Percentiles rank a stretch among this genome's conserved stretches.
Conservation (phyloP, 164 flowering plant genomes). For the Stephania yunnanensis region DNA sequence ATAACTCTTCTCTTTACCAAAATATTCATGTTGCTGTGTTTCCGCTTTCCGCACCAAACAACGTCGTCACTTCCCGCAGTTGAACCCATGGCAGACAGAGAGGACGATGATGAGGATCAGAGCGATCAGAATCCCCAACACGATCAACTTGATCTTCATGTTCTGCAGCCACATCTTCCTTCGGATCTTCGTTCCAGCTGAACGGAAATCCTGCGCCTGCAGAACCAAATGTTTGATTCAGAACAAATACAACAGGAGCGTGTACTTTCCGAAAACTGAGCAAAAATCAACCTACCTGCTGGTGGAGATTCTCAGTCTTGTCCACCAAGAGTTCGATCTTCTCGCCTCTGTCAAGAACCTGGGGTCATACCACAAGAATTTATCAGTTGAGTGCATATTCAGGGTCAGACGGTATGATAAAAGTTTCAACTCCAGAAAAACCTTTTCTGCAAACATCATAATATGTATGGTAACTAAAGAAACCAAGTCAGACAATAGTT, state of each 20-base stretch:
- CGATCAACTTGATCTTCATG: slow-evolving; percentile 88
- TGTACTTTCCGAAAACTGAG: neutral
- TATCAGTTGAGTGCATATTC: neutral
- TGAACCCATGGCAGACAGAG: slow-evolving; percentile 60
- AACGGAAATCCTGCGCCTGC: slow-evolving; percentile 87
- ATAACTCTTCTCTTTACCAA: neutral
- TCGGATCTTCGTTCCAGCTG: slow-evolving; percentile 67
- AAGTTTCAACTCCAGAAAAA: neutral
- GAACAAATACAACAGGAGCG: neutral
- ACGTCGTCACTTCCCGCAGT: slow-evolving; percentile 26
- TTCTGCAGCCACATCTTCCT: slow-evolving; percentile 91
- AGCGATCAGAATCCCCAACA: slow-evolving; percentile 60
- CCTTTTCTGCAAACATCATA: neutral
- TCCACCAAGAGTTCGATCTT: slow-evolving; percentile 46
- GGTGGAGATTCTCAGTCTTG: slow-evolving; percentile 91
- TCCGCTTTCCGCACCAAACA: neutral
- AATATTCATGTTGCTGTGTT: neutral
- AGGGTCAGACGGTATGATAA: neutral
- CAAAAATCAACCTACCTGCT: slow-evolving; percentile 42
- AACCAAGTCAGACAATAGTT: neutral
- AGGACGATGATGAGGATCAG: slow-evolving; percentile 71
- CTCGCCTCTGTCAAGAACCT: slow-evolving; percentile 85
- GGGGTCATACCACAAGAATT: neutral
- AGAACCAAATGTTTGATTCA: slow-evolving; percentile 1
- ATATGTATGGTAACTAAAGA: neutral